A percentile compares a stretch with the other conserved stretches of the same genome.
phyloP scores from a whole-genome alignment of 2,329 filamentous ascomycete genomes.

The Xylaria sp. region DNA sequence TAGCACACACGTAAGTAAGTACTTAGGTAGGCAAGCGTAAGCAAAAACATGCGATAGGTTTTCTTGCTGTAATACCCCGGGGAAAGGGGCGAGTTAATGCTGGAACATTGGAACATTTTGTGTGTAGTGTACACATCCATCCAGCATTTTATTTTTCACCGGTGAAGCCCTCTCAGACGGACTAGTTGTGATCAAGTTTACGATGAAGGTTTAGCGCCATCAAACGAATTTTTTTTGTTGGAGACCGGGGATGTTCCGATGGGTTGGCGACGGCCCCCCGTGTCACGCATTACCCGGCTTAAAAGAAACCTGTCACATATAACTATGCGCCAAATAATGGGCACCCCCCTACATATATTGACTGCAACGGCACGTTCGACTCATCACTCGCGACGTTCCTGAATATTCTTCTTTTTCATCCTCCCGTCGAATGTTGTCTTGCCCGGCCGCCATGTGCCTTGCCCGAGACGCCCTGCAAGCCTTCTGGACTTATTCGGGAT shows the following conservation, averaged over 20 bases:
- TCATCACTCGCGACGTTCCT: not conserved
- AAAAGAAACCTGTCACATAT: conserved; percentile 7
- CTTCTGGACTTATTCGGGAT: not conserved
- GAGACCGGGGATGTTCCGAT: conserved; percentile 10
- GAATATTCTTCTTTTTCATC: not conserved
- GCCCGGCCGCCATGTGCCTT: not conserved
- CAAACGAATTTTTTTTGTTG: not conserved
- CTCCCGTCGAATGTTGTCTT: not conserved
- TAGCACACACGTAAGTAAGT: too few species aligned
- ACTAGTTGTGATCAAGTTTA: too few species aligned
- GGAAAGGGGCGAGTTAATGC: not conserved
- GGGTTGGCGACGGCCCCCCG: not conserved
- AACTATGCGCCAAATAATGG: not conserved
- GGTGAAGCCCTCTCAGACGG: not conserved
- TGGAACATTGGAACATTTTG: not conserved
- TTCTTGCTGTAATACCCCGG: conserved; percentile 1
- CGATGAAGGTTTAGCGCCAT: not conserved
- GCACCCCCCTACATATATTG: not conserved
- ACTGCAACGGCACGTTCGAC: not conserved
- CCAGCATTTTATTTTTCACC: too few species aligned
- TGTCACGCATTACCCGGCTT: not conserved
- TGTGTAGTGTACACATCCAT: too few species aligned
- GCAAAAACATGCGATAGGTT: not conserved
- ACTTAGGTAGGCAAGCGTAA: not conserved
- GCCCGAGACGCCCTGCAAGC: not conserved